Evolutionary conservation across 495 filamentous ascomycete species (phyloP).

Genomic region (Hypoxylon fuscum): DNA sequence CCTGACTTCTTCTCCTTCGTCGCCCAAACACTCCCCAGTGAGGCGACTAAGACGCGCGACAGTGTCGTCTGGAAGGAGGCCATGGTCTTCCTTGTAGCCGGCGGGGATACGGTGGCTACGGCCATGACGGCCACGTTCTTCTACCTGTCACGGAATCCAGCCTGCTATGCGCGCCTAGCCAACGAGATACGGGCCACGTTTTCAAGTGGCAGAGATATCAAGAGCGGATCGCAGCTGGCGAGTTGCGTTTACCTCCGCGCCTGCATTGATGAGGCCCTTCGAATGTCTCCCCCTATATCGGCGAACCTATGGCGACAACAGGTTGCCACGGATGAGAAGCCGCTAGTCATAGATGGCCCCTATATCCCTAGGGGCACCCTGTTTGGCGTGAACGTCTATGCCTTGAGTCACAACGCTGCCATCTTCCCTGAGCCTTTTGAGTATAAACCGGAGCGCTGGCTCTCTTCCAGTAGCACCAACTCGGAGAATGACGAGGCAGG

Average conservation of each 20-base stretch:
- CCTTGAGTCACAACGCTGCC: neutral
- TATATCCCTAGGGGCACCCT: neutral
- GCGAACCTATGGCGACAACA: slow-evolving; percentile 59
- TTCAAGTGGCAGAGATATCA: neutral
- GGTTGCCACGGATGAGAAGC: slow-evolving; percentile 34
- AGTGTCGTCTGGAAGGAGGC: neutral
- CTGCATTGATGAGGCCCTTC: slow-evolving; percentile 63
- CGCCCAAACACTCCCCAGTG: neutral
- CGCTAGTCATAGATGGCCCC: neutral
- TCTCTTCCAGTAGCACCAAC: neutral
- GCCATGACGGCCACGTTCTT: slow-evolving; percentile 59
- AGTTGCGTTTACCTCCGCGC: slow-evolving; percentile 62
- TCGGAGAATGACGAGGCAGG: neutral
- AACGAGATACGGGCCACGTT: slow-evolving; percentile 58
- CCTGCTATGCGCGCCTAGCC: slow-evolving; percentile 52
- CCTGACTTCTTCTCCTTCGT: slow-evolving; percentile 9
- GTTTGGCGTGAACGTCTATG: neutral
- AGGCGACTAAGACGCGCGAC: neutral
- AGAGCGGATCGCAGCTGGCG: slow-evolving; percentile 55
- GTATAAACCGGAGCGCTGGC: neutral
- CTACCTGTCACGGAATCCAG: slow-evolving; percentile 66
- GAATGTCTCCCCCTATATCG: slow-evolving; percentile 67
- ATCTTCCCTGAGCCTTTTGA: neutral
- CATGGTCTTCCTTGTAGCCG: neutral
- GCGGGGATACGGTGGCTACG: neutral